Evolutionary conservation across 768 basidiomycete genomes (phyloP).

Genomic region (Cytidiella melzeri): DNA sequence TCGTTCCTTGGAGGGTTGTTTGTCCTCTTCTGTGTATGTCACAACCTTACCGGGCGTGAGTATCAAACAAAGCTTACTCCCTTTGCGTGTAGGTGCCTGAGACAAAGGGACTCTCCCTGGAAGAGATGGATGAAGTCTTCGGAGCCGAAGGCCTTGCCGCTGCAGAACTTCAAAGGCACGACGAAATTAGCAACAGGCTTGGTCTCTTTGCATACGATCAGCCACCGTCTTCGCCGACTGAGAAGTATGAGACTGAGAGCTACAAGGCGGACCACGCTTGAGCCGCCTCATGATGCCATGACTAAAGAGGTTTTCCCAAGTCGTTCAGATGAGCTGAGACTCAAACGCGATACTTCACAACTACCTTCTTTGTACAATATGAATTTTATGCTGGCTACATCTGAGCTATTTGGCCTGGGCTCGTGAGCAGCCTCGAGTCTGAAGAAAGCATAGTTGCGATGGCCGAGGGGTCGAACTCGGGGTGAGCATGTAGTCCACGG

Average conservation of each 20-base stretch:
- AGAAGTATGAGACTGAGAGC: slow-evolving; percentile 9
- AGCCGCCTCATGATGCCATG: neutral
- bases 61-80: neutral
- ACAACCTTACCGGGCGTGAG: neutral
- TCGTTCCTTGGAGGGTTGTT: slow-evolving; percentile 65
- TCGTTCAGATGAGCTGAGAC: too few relatives aligned
- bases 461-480: too few relatives aligned
- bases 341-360: too few relatives aligned
- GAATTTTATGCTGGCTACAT: too few relatives aligned
- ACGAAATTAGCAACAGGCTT: slow-evolving; percentile 53
- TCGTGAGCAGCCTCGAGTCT: too few relatives aligned
- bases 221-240: slow-evolving; percentile 2
- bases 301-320: too few relatives aligned
- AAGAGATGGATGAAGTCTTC: slow-evolving; percentile 79
- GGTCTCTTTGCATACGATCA: slow-evolving; percentile 41
- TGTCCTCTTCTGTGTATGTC: slow-evolving; percentile 54
- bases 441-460: too few relatives aligned
- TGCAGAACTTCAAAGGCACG: slow-evolving; percentile 46
- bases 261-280: neutral
- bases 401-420: too few relatives aligned
- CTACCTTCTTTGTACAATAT: too few relatives aligned
- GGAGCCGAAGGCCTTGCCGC: slow-evolving; percentile 50
- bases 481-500: too few relatives aligned
- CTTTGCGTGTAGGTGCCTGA: slow-evolving; percentile 47
- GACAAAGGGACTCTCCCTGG: slow-evolving; percentile 65